These are phyloP conservation scores for Saxophila tyrrhenica DNA, from an alignment of 495 filamentous ascomycete species.

Conservation along the genomic window DNA sequence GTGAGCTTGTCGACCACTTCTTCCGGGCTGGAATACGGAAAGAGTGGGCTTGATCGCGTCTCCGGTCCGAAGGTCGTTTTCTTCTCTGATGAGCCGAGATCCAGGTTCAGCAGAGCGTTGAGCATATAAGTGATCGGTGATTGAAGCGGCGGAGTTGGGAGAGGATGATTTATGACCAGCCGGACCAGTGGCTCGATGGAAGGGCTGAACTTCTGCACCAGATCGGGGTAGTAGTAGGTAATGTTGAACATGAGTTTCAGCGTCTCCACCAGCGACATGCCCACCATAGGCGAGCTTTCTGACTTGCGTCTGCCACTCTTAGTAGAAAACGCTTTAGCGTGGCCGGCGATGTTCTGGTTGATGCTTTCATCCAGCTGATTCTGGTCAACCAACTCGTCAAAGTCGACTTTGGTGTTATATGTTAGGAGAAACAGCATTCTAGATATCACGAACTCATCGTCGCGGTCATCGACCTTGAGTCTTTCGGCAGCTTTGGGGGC, in stretches of 20 bases:
- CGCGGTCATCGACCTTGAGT: slow-evolving; percentile 63
- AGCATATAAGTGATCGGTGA: slow-evolving; percentile 53
- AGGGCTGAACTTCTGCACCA: slow-evolving; percentile 46
- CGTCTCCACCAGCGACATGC: slow-evolving; percentile 71
- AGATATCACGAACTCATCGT: slow-evolving; percentile 80
- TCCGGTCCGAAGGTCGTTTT: slow-evolving; percentile 20
- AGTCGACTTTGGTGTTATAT: slow-evolving; percentile 63
- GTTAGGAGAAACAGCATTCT: slow-evolving; percentile 80
- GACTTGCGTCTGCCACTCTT: slow-evolving; percentile 10
- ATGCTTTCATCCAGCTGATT: slow-evolving; percentile 61
- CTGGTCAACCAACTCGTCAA: slow-evolving; percentile 56
- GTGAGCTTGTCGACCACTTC: slow-evolving; percentile 58
- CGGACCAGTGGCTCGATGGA: slow-evolving; percentile 63
- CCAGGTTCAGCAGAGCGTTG: slow-evolving; percentile 70
- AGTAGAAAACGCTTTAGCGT: slow-evolving; percentile 11
- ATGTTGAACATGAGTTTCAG: slow-evolving; percentile 87
- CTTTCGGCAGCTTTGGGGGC: slow-evolving; percentile 56
- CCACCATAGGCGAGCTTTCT: slow-evolving; percentile 50
- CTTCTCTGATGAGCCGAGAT: slow-evolving; percentile 41
- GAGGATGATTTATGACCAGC: slow-evolving; percentile 48
- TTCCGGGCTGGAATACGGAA: slow-evolving; percentile 52
- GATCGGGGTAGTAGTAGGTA: slow-evolving; percentile 54
- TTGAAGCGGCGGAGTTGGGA: slow-evolving; percentile 48
- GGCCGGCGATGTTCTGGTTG: slow-evolving; percentile 31
- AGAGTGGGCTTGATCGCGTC: slow-evolving; percentile 32